Percentiles rank a stretch among this genome's conserved stretches.
Conservation (phyloP, 106 monocot species). For the Platanthera guangdongensis region DNA sequence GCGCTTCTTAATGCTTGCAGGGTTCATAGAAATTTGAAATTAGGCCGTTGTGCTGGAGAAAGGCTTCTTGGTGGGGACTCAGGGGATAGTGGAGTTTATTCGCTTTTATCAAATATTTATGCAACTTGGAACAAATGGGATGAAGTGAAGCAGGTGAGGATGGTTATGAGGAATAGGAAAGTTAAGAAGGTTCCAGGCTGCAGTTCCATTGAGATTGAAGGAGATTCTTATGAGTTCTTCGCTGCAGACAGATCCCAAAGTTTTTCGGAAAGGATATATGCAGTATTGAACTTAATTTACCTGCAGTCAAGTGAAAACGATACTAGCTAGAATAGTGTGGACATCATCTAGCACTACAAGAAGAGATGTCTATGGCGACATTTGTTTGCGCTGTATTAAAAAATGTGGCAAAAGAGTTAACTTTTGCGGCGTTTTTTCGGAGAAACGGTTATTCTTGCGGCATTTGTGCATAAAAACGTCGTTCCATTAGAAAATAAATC, state of each 20-base stretch:
- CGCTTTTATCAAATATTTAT: constrained; percentile 42
- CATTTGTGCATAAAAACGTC: too few relatives aligned
- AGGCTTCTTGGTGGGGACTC: constrained; percentile 40
- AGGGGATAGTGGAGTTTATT: constrained; percentile 58
- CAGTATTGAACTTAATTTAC: constrained; percentile 31
- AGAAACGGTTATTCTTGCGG: too few relatives aligned
- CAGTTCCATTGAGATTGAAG: constrained; percentile 55
- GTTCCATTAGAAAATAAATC: too few relatives aligned
- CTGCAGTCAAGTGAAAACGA: constrained; percentile 17
- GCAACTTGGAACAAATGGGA: constrained; percentile 47
- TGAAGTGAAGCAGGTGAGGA: constrained; percentile 43
- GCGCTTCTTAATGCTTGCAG: constrained; percentile 59
- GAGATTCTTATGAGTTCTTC: constrained; percentile 45
- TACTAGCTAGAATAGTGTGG: neutral
- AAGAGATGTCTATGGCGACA: too few relatives aligned
- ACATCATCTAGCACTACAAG: neutral
- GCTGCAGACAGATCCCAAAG: constrained; percentile 39
- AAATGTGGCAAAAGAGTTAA: too few relatives aligned
- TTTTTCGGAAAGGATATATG: constrained; percentile 33
- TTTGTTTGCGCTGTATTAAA: too few relatives aligned
- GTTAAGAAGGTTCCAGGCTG: constrained; percentile 58
- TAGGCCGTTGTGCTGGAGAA: constrained; percentile 33
- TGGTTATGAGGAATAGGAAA: constrained; percentile 44
- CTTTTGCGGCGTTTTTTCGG: too few relatives aligned
- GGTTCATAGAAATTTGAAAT: constrained; percentile 52